Evolutionary conservation across 108 stramenopile genomes (phyloP).

Genomic region (Pseudonitzschia multistriata): DNA sequence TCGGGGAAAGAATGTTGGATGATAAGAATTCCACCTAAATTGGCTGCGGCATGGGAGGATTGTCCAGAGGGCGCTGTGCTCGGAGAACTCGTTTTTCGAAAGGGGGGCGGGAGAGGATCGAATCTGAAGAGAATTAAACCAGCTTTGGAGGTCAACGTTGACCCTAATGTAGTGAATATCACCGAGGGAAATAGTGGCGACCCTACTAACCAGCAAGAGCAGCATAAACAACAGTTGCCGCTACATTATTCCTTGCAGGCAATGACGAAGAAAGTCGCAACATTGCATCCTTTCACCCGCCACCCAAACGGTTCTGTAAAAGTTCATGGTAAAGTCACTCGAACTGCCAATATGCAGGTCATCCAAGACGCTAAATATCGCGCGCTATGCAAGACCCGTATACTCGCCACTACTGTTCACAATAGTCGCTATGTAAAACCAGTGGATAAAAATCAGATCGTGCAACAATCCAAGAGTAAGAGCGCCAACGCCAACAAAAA

Average conservation of each 20-base stretch:
- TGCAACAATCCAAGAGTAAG: constrained; percentile 34
- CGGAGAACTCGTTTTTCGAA: constrained; percentile 82
- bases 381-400: constrained; percentile 60
- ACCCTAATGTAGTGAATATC: constrained; percentile 18
- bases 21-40: constrained; percentile 64
- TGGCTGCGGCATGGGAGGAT: constrained; percentile 69
- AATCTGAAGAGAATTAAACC: constrained; percentile 38
- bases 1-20: constrained; percentile 65
- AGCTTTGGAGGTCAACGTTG: constrained; percentile 37
- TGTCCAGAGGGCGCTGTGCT: constrained; percentile 77
- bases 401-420: constrained; percentile 64
- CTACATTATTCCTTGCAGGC: constrained; percentile 80
- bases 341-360: constrained; percentile 76
- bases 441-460: constrained; percentile 47
- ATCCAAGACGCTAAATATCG: constrained; percentile 61
- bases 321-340: constrained; percentile 68
- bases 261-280: constrained; percentile 79
- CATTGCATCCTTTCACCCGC: constrained; percentile 75
- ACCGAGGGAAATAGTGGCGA: constrained; percentile 23
- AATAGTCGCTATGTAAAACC: constrained; percentile 82
- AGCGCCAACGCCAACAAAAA: constrained; percentile 24
- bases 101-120: constrained; percentile 49
- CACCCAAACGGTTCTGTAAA: constrained; percentile 60
- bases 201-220: constrained; percentile 20
- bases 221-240: constrained; percentile 51